Evolutionary conservation across 1,284 basidiomycete species (phyloP), one percentile per base, ranked within the genome.

Genomic region (Inonotus obliquus): DNA sequence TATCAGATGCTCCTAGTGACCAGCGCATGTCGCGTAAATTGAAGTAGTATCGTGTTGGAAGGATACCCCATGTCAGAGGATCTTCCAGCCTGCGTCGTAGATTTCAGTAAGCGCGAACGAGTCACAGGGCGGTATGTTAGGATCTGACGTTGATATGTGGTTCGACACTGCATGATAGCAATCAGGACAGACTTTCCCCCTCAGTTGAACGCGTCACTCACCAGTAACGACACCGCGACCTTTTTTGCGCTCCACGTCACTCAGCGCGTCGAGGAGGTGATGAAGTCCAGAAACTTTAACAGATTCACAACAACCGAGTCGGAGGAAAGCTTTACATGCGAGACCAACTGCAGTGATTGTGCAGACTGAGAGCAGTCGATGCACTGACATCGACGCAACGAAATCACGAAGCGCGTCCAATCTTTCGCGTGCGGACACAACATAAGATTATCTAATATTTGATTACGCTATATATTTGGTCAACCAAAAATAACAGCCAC

Each of bases 1-100:
- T 89, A 66, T 99, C 96, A 19, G 91, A 89, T 1, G 96, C 96
- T 59, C 92, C 92, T 14, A 94, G 79, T 2, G 91, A 87, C 93
- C 94, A 96, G 58, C 94, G 81, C 29, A 82, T 90, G 35, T 81
- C 87, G 27, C 77, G 76, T 7, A 86, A 75, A 59, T 77, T 77
- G 27, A 87, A 75, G 70, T 85, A 91, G 63, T 79, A 85, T 29
- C 76, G 73, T 17, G 80, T 69, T 0, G 93, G 93, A 63, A 96
- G 82, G 19, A 89, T 76, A 11, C 90, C 89, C 94, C 93, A 96
- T n/a, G 81, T 79, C 60, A 94, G 70, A 14, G 87, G 89, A 67
- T 92, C 90, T 69, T 92, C 89, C 55, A 89, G 76, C 21, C 89
- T 44, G 41, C 54, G 60, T 57, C 52, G 38, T 60, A 39, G 51